Evolutionary conservation across 441 rosid species (phyloP).

Genomic region (Dalechampia spathulata): DNA sequence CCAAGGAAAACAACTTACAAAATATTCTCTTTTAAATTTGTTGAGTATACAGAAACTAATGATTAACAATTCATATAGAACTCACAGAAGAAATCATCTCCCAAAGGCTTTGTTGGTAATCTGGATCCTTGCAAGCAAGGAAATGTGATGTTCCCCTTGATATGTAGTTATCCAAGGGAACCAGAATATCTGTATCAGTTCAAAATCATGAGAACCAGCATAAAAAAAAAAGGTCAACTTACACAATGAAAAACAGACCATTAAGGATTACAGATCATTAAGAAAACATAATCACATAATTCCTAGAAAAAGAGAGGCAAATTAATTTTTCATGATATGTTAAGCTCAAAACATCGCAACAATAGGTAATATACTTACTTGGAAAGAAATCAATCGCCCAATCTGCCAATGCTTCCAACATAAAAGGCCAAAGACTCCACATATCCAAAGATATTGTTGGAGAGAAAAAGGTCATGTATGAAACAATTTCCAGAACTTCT

Average conservation of each 20-base stretch:
- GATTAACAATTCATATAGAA: constrained; percentile 6
- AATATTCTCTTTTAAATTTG: too few relatives aligned
- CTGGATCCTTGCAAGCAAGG: constrained; percentile 78
- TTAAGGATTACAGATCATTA: not conserved
- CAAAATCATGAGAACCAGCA: constrained; percentile 16
- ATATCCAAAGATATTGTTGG: constrained; percentile 92
- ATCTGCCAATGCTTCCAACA: constrained; percentile 86
- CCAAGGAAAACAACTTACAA: not conserved
- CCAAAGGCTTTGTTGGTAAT: constrained; percentile 98
- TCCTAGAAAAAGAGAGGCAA: not conserved
- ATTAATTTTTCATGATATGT: not conserved
- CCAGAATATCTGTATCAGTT: constrained; percentile 65
- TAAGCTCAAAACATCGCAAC: not conserved
- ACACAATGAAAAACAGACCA: not conserved
- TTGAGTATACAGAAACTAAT: not conserved
- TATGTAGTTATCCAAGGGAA: constrained; percentile 89
- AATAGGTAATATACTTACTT: constrained; percentile 41
- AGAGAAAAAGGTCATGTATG: constrained; percentile 88
- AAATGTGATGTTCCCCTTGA: constrained; percentile 83
- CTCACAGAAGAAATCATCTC: constrained; percentile 78
- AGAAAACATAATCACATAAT: not conserved
- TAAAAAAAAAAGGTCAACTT: not conserved
- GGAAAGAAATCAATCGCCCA: constrained; percentile 99
- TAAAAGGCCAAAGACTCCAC: constrained; percentile 98
- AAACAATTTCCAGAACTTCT: constrained; percentile 96